Evolutionary conservation across 768 basidiomycete species (phyloP), one percentile per base, ranked within the genome.

Genomic region (Pleurotus citrinopileatus): DNA sequence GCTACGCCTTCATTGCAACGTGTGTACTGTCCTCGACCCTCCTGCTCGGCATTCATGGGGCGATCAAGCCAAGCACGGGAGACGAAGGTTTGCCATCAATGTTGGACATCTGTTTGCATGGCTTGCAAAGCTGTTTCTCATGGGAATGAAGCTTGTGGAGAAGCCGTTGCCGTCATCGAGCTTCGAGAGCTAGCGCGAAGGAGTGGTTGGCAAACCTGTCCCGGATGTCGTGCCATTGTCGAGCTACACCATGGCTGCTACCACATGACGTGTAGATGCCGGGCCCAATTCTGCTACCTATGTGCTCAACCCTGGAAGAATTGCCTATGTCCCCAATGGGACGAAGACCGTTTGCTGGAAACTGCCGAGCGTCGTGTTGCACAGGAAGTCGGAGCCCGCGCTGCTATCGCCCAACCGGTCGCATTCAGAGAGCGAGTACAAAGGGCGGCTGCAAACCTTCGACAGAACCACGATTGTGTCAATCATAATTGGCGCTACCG

Each of bases 201-300:
- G 27, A 56, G 77, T 43, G 68, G 69, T 9, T 87, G 82, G 84
- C 81, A 86, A 59, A 85, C 81, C 0, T 87, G 86, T 60, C 84
- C 84, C 0, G 73, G 73, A 3, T 87, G 86, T 60, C 60, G 71
- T 4, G 67, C 73, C 13, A 71, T 87, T 44, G 73, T 87, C 34
- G 86, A 87, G 57, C 72, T 84, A 13, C 61, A 67, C 15, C 60
- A 71, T 4, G 85, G 86, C 0, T 87, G 86, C 56, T 82, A 78
- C 62, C 86, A 87, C 45, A 86, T 87, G 68, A 83, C 77, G 12
- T 87, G 85, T 56, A 72, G 75, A 19, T 85, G 84, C 61, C 65
- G 71, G 4, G 68, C 73, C 0, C 62, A 87, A 58, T 87, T 87
- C 64, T 87, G 86, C 60, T 87, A 89, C 61, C 45, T 83, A 7